Conservation (phyloP, 371 early-diverging fungal species). For the Lichtheimia ramosa region DNA sequence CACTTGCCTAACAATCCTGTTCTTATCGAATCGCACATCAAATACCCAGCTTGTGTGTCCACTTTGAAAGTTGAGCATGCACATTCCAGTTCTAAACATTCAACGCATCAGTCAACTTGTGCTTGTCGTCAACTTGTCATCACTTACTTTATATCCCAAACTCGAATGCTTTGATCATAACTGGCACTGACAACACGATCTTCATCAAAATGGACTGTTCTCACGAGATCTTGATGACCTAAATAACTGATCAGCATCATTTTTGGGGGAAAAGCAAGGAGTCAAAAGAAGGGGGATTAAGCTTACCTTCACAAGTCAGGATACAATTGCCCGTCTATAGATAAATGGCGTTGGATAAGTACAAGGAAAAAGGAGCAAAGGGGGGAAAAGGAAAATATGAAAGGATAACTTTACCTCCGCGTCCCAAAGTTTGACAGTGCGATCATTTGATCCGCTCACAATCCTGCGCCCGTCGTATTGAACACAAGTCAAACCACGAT, state of each 20-base stretch:
- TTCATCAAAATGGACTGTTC: slow-evolving; percentile 79
- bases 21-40: slow-evolving; percentile 86
- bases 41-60: slow-evolving; percentile 93
- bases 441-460: slow-evolving; percentile 95
- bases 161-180: slow-evolving; percentile 95
- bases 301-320: slow-evolving; percentile 41
- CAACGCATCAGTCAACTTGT: background rate
- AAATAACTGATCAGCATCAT: slow-evolving; percentile 21
- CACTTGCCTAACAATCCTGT: slow-evolving; percentile 69
- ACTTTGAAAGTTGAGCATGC: slow-evolving; percentile 63
- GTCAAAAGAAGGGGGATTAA: background rate
- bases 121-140: background rate
- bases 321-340: slow-evolving; percentile 71
- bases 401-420: slow-evolving; percentile 46
- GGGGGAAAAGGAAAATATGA: background rate
- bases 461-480: slow-evolving; percentile 89
- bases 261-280: too few species aligned
- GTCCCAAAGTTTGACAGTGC: slow-evolving; percentile 95
- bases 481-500: slow-evolving; percentile 91
- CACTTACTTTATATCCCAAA: slow-evolving; percentile 78
- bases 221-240: slow-evolving; percentile 92
- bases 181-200: slow-evolving; percentile 53
- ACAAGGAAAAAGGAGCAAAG: background rate
- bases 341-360: background rate
- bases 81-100: slow-evolving; percentile 29